A percentile compares a stretch with the other conserved stretches of the same genome.
Evolutionary conservation across 2,329 filamentous ascomycete genomes (phyloP).

Genomic region (Verticillium zaregamsianum): DNA sequence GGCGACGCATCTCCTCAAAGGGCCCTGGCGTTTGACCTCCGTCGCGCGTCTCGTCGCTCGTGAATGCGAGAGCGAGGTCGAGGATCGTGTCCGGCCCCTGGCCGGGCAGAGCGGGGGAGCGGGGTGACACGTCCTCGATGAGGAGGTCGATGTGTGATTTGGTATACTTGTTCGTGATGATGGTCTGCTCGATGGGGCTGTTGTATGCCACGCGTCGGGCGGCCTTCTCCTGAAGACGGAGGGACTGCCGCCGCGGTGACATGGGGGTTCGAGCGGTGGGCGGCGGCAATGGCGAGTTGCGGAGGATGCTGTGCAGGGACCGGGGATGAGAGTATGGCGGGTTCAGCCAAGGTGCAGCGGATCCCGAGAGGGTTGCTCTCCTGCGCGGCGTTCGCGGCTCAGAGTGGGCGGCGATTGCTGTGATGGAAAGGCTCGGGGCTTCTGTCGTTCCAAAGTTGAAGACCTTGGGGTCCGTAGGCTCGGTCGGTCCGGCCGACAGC

Average conservation of each 20-base stretch:
- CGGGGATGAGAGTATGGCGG: conserved; percentile 57
- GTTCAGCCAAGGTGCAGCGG: conserved; percentile 18
- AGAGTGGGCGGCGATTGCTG: conserved; percentile 1
- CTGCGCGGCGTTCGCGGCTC: conserved; percentile 31
- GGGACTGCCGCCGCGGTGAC: conserved; percentile 50
- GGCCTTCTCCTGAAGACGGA: conserved; percentile 49
- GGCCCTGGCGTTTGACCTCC: conserved; percentile 60
- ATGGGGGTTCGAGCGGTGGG: conserved; percentile 43
- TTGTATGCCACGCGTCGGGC: conserved; percentile 57
- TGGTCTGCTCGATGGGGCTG: conserved; percentile 59
- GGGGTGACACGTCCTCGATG: conserved; percentile 50
- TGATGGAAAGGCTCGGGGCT: conserved; percentile 14
- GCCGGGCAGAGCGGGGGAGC: conserved; percentile 30
- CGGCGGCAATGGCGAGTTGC: conserved; percentile 61
- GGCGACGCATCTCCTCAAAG: conserved; percentile 58
- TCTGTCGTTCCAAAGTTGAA: conserved; percentile 43
- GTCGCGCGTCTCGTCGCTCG: conserved; percentile 51
- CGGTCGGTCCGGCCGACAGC: conserved; percentile 48
- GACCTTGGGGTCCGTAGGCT: conserved; percentile 38
- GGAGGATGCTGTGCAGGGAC: conserved; percentile 58
- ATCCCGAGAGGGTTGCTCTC: conserved; percentile 27
- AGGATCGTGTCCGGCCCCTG: conserved; percentile 35
- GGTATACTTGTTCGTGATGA: conserved; percentile 58
- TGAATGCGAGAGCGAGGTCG: conserved; percentile 47
- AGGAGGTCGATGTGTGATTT: conserved; percentile 62